Evolutionary conservation across 768 basidiomycete genomes (phyloP).

Genomic region (Suillus brevipes): DNA sequence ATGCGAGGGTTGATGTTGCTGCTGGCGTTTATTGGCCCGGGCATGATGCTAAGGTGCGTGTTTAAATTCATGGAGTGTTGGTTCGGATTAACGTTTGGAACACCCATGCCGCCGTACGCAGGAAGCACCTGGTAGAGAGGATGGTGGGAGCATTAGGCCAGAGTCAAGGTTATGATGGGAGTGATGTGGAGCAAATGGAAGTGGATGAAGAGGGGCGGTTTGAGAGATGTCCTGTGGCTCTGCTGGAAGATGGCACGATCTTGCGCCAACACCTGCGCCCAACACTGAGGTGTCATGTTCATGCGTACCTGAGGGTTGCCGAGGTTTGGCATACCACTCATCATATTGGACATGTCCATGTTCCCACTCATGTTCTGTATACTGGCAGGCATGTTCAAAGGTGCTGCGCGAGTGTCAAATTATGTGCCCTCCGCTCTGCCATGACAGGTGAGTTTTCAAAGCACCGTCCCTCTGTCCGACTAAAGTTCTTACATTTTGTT

Average conservation of each 20-base stretch:
- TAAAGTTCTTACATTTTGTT: no score
- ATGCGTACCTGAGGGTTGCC: slow-evolving; percentile 20
- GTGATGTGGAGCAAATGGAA: slow-evolving; percentile 29
- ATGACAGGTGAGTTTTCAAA: no score
- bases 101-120: slow-evolving; percentile 15
- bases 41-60: slow-evolving; percentile 18
- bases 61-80: slow-evolving; percentile 22
- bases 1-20: slow-evolving; percentile 16
- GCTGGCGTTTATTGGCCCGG: slow-evolving; percentile 12
- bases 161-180: slow-evolving; percentile 24
- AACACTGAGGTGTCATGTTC: slow-evolving; percentile 23
- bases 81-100: slow-evolving; percentile 20
- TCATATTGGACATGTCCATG: slow-evolving; percentile 16
- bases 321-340: slow-evolving; percentile 9
- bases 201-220: slow-evolving; percentile 27
- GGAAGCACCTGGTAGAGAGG: slow-evolving; percentile 28
- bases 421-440: no score
- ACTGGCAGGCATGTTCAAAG: slow-evolving; percentile 25
- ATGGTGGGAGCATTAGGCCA: slow-evolving; percentile 24
- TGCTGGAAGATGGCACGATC: slow-evolving; percentile 31
- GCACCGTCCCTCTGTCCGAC: no score
- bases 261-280: slow-evolving; percentile 28
- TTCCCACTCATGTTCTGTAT: slow-evolving; percentile 24
- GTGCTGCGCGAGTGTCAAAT: no score
- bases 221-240: background rate